Base-by-base conservation (phyloP, 139 green algal species). In the Chlorella sp. region DNA sequence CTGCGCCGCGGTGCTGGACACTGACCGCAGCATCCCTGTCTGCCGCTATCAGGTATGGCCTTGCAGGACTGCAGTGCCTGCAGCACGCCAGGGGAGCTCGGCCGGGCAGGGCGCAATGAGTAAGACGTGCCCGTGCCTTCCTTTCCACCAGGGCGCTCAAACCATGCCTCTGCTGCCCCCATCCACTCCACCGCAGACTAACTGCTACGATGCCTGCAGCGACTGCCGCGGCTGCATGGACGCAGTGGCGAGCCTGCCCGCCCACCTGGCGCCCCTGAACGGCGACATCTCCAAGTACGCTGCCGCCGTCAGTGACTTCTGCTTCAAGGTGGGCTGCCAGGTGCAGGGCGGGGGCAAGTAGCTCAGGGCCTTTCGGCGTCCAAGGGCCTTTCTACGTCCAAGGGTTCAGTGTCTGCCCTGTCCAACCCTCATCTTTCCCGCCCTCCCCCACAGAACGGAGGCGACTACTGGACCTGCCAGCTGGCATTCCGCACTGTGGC, bases 161-260 rank as follows among this genome's bases (percentile, higher is more conserved):
- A 15, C 34, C 68, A 32, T 60, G 9, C 51, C 68, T 32, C 9
- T 13, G 0, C 64, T 70, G 64, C 64, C 64, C 18, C 11, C 65
- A 38, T 41, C 2, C 26, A 60, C 13, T 18, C 51, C 51, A 60
- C 51, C 68, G 41, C 47, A 64, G 47, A 20, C 47, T 12, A 11
- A 4, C 30, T 80, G 73, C 51, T 80, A 80, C 51, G 73, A 80
- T 34, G 51, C 47, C 18, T 80, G 73, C 47, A 13, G 30, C 15
- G 39, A 30, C 47, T 80, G 73, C 73, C 16, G 30, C 0, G 47
- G 32, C 0, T 80, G 73, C 73, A 23, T 80, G 6, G 47, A 68
- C 20, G 73, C n/a, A 3, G 73, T 80, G 73, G 23, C 73, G 1
- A n/a, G 51, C 38, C 65, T 80, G 34, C 20, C 16, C 32, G n/a